phyloP scores from a whole-genome alignment of 371 early-diverging fungal genomes.

The Saksenaea vasiformis region DNA sequence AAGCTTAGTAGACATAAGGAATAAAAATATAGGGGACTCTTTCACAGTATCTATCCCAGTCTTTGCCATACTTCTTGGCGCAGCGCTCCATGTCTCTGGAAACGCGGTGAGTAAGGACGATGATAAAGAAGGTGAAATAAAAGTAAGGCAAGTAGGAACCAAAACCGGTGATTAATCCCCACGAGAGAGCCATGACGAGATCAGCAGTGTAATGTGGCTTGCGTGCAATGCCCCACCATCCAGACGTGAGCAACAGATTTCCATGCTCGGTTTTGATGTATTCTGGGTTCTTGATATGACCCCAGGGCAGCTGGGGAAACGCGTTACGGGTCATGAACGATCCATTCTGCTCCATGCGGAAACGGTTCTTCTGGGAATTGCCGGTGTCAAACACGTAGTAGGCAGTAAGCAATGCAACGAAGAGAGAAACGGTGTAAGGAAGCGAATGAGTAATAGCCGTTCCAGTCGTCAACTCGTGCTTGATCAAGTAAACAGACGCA shows the following conservation, averaged over 20 bases:
- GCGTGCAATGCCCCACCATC: constrained; percentile 88
- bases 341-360: constrained; percentile 75
- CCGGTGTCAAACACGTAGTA: constrained; percentile 66
- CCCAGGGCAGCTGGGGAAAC: constrained; percentile 70
- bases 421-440: constrained; percentile 45
- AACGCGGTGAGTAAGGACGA: constrained; percentile 81
- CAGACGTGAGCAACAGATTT: constrained; percentile 72
- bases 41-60: constrained; percentile 83
- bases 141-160: constrained; percentile 84
- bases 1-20: constrained; percentile 62
- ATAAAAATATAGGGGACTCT: constrained; percentile 80
- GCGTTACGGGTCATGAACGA: constrained; percentile 58
- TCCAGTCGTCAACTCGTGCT: constrained; percentile 45
- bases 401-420: constrained; percentile 33
- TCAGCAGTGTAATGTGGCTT: constrained; percentile 90
- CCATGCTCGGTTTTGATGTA: constrained; percentile 79
- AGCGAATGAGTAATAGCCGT: constrained; percentile 38
- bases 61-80: constrained; percentile 81
- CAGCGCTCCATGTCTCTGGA: constrained; percentile 83
- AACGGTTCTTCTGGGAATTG: constrained; percentile 89
- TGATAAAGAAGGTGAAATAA: constrained; percentile 80
- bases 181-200: constrained; percentile 79
- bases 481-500: constrained; percentile 55
- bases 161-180: constrained; percentile 82
- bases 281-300: constrained; percentile 69